Evolutionary conservation across 345 rosid genomes (phyloP), one percentile per base, ranked within the genome.

Genomic region (Pistacia integerrima): DNA sequence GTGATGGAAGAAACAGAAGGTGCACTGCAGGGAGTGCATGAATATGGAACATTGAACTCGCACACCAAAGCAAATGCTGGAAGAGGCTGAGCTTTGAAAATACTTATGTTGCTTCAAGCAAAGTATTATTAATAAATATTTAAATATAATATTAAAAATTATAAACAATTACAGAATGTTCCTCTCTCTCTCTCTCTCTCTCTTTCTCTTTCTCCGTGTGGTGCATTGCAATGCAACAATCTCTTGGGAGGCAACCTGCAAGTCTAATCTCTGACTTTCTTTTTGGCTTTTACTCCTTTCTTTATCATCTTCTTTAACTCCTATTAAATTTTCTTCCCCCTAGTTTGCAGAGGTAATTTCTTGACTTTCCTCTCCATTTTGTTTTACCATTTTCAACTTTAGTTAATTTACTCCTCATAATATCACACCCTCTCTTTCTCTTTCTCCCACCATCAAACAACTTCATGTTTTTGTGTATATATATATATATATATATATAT

Each of bases 231-330:
- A 41, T 6, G 73, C 66, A 36, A 63, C 74, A 12, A 73, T 67
- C 52, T 78, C 80, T 68, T 68, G 65, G 74, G 77, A 76, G 70
- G 77, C 78, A 83, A 66, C 38, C 71, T 71, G 65, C 72, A 51
- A 61, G 58, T 70, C 72, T 62, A 74, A 55, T 80, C 81, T 70
- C 65, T 77, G 77, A 83, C 83, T 73, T 65, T 74, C 67, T 66
- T 66, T 72, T 78, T 1, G 67, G 52, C 70, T 59, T 79, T 49
- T 68, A n/a, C 25, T 75, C 65, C 70, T 41, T 17, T 36, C 30
- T 61, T 35, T 18, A 8, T 54, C 69, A 28, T 28, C 72, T 28
- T 7, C 5, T 25, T 25, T 25, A 25, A 25, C 0, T 25, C 25
- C 25, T 25, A 55, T 70, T 64, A 22, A 69, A 60, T 61, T 58